Evolutionary conservation across 1,139 yeast species (phyloP), one percentile per base, ranked within the genome.

Genomic region (Candida labiduridarum): DNA sequence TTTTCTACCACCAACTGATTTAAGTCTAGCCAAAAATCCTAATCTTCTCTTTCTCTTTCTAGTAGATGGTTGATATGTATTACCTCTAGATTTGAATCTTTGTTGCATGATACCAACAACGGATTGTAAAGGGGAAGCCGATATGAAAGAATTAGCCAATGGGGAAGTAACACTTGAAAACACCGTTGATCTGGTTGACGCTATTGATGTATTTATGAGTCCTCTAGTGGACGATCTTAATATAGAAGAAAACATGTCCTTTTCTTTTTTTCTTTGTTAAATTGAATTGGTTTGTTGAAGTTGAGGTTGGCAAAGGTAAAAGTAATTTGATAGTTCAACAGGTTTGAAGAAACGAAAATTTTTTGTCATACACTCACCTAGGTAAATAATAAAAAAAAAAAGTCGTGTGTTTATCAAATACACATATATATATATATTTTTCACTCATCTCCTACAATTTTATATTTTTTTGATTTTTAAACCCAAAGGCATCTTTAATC

Each of bases 11-110:
- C 83, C 80, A 59, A 80, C 82, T n/a, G 87, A 72, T 65, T 85
- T 83, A 69, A 88, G 80, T 65, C 97, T 83, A n/a, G 96, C 94
- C 62, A 94, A 76, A 61, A 92, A 94, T 0, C 99, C 99, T 54
- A 89, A 80, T 34, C 88, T 85, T 70, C 97, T 85, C 76, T 94
- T 94, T 67, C 98, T 82, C 66, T 89, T 90, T 56, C 89, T 74
- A 1, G 96, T 91, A 52, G 92, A 87, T 44, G 99, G 98, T 68
- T 92, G 98, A 69, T 87, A 94, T 19, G 96, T 90, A 71, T 90
- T 88, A 70, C 99, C 99, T 75, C 96, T 84, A 29, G 91, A 78
- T 66, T 88, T 85, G 85, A 92, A 86, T 74, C 97, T 82, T 71
- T 77, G 70, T 64, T 80, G 80, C 60, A 79, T 61, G 57, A 82